These are phyloP conservation scores for Fusarium algeriense DNA, from an alignment of 2,329 filamentous ascomycete genomes.

Conservation along the genomic window DNA sequence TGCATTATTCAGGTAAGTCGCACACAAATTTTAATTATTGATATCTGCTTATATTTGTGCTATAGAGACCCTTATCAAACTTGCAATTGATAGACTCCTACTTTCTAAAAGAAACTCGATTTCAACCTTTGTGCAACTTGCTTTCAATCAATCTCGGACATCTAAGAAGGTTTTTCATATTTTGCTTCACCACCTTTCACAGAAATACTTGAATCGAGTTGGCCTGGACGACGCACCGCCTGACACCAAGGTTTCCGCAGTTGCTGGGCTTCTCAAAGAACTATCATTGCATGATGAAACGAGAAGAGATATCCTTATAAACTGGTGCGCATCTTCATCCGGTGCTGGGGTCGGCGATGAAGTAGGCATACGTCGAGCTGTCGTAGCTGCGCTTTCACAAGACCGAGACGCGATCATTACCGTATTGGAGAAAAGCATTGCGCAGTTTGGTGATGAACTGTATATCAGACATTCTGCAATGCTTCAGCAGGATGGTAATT, in stretches of 20 bases:
- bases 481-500: conserved; percentile 87
- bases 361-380: conserved; percentile 75
- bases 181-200: conserved; percentile 58
- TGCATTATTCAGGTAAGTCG: conserved; percentile 77
- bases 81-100: conserved; percentile 54
- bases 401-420: conserved; percentile 64
- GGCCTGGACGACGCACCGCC: conserved; percentile 49
- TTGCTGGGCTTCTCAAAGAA: conserved; percentile 66
- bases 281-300: conserved; percentile 62
- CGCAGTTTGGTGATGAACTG: conserved; percentile 84
- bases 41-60: neutral
- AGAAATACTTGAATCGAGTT: conserved; percentile 57
- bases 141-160: conserved; percentile 45
- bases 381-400: conserved; percentile 68
- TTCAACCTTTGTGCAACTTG: conserved; percentile 48
- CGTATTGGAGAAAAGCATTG: conserved; percentile 76
- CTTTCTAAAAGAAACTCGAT: conserved; percentile 45
- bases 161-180: conserved; percentile 46
- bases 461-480: conserved; percentile 88
- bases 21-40: too few species aligned
- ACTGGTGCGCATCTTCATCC: conserved; percentile 74
- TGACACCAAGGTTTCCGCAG: conserved; percentile 64
- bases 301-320: conserved; percentile 66
- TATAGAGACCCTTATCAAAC: conserved; percentile 58
- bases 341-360: conserved; percentile 74